phyloP scores from a whole-genome alignment of 441 rosid species.

The Geranium incanum region DNA sequence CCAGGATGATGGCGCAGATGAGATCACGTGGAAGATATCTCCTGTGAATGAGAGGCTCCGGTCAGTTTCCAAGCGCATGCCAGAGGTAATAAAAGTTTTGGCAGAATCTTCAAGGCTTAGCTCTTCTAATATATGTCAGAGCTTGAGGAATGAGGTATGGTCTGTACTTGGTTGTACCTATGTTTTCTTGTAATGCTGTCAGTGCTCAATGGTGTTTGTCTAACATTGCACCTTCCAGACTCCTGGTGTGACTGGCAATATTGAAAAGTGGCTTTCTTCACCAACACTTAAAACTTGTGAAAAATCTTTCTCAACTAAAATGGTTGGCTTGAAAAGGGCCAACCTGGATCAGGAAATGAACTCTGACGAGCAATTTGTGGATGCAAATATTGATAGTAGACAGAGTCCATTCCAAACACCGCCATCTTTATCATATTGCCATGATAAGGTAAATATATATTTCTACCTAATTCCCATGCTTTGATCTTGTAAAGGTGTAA shows the following conservation, averaged over 20 bases:
- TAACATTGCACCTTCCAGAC: slow-evolving; percentile 24
- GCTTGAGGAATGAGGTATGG: slow-evolving; percentile 50
- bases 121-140: slow-evolving; percentile 45
- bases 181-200: neutral
- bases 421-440: slow-evolving; percentile 63
- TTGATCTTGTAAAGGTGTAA: neutral
- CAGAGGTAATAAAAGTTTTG: slow-evolving; percentile 39
- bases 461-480: neutral
- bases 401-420: slow-evolving; percentile 94
- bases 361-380: slow-evolving; percentile 24
- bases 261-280: slow-evolving; percentile 48
- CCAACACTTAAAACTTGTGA: slow-evolving; percentile 34
- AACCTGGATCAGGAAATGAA: slow-evolving; percentile 34
- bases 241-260: slow-evolving; percentile 31
- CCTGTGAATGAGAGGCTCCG: slow-evolving; percentile 80
- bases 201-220: neutral
- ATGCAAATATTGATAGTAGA: slow-evolving; percentile 28
- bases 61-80: slow-evolving; percentile 55
- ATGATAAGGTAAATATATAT: slow-evolving; percentile 45
- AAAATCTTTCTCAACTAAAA: slow-evolving; percentile 30
- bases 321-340: slow-evolving; percentile 37
- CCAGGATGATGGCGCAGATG: slow-evolving; percentile 82
- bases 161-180: slow-evolving; percentile 6
- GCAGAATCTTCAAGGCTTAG: slow-evolving; percentile 42
- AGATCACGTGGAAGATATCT: slow-evolving; percentile 90